phyloP scores from a whole-genome alignment of 2,329 filamentous ascomycete genomes.

The Alternaria sp. region DNA sequence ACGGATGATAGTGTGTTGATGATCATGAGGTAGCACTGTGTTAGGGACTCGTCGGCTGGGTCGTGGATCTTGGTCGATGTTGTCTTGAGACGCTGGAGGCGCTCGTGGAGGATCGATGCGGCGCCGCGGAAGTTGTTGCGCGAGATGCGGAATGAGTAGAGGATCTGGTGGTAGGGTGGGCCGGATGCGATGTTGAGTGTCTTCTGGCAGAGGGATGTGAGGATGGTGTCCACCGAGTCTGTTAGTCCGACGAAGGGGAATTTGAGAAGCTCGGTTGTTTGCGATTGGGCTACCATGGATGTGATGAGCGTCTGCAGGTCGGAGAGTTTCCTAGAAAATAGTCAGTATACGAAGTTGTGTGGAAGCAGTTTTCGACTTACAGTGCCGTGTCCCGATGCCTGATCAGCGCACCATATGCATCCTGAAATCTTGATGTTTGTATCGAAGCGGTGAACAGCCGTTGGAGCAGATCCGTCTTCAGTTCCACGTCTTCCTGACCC shows the following conservation, averaged over 20 bases:
- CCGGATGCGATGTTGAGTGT: conserved; percentile 67
- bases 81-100: conserved; percentile 59
- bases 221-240: conserved; percentile 78
- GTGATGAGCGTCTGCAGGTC: conserved; percentile 71
- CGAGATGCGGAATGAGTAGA: conserved; percentile 89
- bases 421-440: conserved; percentile 78
- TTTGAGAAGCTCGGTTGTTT: conserved; percentile 61
- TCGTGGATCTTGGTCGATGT: conserved; percentile 48
- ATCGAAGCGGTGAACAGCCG: conserved; percentile 84
- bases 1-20: conserved; percentile 94
- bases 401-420: conserved; percentile 80
- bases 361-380: conserved; percentile 34
- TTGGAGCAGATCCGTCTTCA: conserved; percentile 66
- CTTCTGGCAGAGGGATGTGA: conserved; percentile 73
- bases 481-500: conserved; percentile 36
- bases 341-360: conserved; percentile 18
- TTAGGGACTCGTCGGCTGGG: conserved; percentile 62
- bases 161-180: conserved; percentile 82
- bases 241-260: conserved; percentile 82
- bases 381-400: conserved; percentile 75
- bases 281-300: conserved; percentile 45
- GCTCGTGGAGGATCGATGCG: conserved; percentile 63
- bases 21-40: conserved; percentile 82
- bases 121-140: conserved; percentile 86
- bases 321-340: conserved; percentile 61